Conservation (phyloP, 345 rosid species). For the Cardamine resedifolia region DNA sequence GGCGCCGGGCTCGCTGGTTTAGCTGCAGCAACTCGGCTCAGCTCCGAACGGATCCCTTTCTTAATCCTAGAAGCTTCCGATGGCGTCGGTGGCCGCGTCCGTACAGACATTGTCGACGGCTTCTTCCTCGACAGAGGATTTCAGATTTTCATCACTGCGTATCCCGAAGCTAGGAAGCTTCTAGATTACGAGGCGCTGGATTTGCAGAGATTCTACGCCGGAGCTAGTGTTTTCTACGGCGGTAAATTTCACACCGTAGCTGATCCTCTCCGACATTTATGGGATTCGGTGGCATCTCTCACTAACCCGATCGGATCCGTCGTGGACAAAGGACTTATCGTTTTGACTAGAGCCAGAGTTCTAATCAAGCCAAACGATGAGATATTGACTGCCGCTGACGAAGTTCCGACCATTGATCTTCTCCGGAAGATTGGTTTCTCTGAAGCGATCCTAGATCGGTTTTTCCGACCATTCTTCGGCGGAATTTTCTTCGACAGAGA, state of each 20-base stretch:
- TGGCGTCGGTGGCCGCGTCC: constrained; percentile 84
- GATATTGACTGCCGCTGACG: constrained; percentile 50
- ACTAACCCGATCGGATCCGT: constrained; percentile 80
- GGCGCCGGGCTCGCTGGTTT: constrained; percentile 93
- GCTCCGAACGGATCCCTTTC: constrained; percentile 58
- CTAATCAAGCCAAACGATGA: constrained; percentile 59
- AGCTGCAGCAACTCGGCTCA: constrained; percentile 77
- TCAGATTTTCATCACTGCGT: constrained; percentile 94
- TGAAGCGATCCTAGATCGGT: constrained; percentile 51
- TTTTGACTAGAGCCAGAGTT: constrained; percentile 56
- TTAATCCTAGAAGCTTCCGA: constrained; percentile 81
- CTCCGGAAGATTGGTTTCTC: constrained; percentile 68
- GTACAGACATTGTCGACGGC: constrained; percentile 78
- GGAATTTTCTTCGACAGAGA: constrained; percentile 83
- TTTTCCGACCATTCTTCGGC: constrained; percentile 86
- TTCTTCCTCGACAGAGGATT: constrained; percentile 89
- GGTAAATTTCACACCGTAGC: constrained; percentile 80
- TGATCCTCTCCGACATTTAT: constrained; percentile 79
- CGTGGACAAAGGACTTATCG: constrained; percentile 74
- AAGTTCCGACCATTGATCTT: constrained; percentile 54
- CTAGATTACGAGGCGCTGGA: constrained; percentile 60
- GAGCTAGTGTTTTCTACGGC: constrained; percentile 61
- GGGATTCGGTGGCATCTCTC: constrained; percentile 62
- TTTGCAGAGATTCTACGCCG: constrained; percentile 73
- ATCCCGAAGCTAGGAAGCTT: constrained; percentile 82